Evolutionary conservation across 208 protist genomes (phyloP), one percentile per base, ranked within the genome.

Genomic region (Angomonas ambiguus): DNA sequence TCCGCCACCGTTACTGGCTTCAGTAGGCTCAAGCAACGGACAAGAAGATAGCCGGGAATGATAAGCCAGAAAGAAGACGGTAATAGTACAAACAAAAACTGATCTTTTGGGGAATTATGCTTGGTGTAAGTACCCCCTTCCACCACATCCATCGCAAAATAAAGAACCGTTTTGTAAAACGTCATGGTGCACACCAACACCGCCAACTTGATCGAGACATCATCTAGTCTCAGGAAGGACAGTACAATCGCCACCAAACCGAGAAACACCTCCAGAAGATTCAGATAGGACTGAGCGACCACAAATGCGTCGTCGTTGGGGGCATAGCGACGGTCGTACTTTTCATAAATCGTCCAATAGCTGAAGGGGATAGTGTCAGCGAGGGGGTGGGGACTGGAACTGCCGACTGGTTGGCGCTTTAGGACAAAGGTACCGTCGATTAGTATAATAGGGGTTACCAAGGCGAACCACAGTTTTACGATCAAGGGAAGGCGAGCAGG

Each of bases 301-400:
- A 95, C 88, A 66, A 95, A 95, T 16, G 79, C 77, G 35, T 95
- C 88, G 35, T 88, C 76, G 72, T 92, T 95, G 2, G 84, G 67
- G 31, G 70, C 78, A 73, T 95, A 92, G 48, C 85, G 83, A 31
- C 51, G 74, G 59, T 95, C 88, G 72, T 88, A 87, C 41, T 67
- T 53, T 49, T 81, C 79, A 72, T 95, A 95, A 49, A 85, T 60
- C 16, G 57, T 33, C 84, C 85, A 95, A 49, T 77, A 85, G 6
- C 53, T 76, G 65, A 94, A 84, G 3, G 80, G 77, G 33, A 72
- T n/a, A 8, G 59, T 66, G 2, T 83, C 51, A 22, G 62, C 65
- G n/a, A 91, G 71, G 0, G 88, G 83, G 64, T 92, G 83, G 11
- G 72, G 57, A 51, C 63, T 51, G 2, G 28, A 11, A 11, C 62